A percentile compares a stretch with the other conserved stretches of the same genome.
Conservation (phyloP, 257 asterid genomes). For the Haberlea rhodopensis region DNA sequence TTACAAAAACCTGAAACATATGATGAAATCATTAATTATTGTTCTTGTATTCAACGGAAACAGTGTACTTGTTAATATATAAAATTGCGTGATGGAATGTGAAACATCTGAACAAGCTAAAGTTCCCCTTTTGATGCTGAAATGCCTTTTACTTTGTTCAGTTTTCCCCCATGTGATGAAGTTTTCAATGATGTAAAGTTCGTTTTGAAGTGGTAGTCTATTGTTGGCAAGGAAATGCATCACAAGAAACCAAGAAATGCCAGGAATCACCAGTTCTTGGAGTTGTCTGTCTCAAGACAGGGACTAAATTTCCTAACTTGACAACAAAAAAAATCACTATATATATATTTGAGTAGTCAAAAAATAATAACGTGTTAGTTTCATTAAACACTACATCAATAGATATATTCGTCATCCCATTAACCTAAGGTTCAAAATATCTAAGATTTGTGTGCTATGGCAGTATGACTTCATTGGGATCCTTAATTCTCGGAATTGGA, state of each 20-base stretch:
- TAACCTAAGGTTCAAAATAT: too few relatives aligned
- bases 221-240: not conserved
- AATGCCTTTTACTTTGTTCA: not conserved
- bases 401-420: too few relatives aligned
- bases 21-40: not conserved
- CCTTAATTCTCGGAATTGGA: too few relatives aligned
- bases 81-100: not conserved
- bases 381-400: too few relatives aligned
- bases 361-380: too few relatives aligned
- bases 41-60: not conserved
- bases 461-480: too few relatives aligned
- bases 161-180: too few relatives aligned
- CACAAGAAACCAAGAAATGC: not conserved
- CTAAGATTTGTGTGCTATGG: too few relatives aligned
- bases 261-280: not conserved
- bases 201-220: not conserved
- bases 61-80: not conserved
- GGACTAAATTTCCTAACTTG: too few relatives aligned
- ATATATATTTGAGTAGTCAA: too few relatives aligned
- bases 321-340: too few relatives aligned
- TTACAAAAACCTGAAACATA: slow-evolving; percentile 65
- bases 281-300: not conserved
- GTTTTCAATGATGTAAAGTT: too few relatives aligned
- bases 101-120: not conserved
- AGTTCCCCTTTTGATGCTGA: not conserved